Base-by-base conservation (phyloP, 257 asterid genomes). In the Anisodus acutangulus region DNA sequence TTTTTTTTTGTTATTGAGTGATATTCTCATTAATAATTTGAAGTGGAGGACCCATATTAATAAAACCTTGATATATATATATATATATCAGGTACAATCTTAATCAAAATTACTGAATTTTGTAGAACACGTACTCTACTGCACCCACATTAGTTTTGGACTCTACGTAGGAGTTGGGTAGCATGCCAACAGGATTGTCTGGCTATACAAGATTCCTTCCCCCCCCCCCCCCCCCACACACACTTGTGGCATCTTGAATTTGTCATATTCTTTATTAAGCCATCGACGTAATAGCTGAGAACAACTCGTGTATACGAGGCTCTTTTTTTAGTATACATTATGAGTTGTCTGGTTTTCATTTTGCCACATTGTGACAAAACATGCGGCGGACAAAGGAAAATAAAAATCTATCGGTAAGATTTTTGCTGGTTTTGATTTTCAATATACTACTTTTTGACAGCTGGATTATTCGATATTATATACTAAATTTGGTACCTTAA, bases 161-260 rank as follows among this genome's bases (percentile, higher is more conserved):
- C 69, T 62, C 4, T 41, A 41, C 5, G 49, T 3, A 22, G 22
- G 53, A 83, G 86, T 80, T 79, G 87, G 89, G 85, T 59, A 57
- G 86, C 89, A 86, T 86, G 90, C 86, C 91, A 90, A 90, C 66
- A 11, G 81, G 85, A 68, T 57, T 41, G 78, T 82, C 72, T 62
- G 81, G 31, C 91, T 70, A 86, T 82, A 80, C 47, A 79, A 88
- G 90, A 89, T 88, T 87, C 90, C 71, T 37, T 78, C 80, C 53
- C 64, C 85, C 88, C 85, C 66, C 86, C 26, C 26, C 26, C 26
- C 26, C 26, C 26, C 26, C 26, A 22, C n/a, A n/a, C n/a, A n/a
- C n/a, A 86, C 85, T 76, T 64, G 88, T 13, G 82, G 80, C 91
- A 88, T 60, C 53, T 78, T 67, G 84, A 86, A 82, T 69, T 68